Conservation (phyloP, 306 rosid species). For the Quercus mongolica region DNA sequence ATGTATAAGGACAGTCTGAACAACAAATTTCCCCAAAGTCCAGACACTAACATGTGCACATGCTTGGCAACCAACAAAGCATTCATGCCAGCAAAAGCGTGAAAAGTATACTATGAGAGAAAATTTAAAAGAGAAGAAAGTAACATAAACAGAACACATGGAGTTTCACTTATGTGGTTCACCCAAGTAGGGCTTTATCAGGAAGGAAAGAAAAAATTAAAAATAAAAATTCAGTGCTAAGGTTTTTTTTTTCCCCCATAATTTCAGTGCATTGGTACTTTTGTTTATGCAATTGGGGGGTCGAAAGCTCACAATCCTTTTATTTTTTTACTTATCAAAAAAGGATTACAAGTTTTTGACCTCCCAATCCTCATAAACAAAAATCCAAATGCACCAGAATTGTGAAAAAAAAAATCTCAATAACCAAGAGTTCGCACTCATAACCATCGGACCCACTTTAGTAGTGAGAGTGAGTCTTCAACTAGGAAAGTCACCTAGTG, state of each 20-base stretch:
- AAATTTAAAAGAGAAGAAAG: no score
- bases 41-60: neutral
- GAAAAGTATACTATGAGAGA: neutral
- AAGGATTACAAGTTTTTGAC: neutral
- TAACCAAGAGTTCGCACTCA: no score
- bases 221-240: no score
- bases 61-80: neutral
- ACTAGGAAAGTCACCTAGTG: neutral
- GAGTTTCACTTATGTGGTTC: neutral
- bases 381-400: no score
- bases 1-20: neutral
- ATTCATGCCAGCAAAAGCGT: neutral
- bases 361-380: neutral
- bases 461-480: neutral
- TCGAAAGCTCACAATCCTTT: no score
- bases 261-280: no score
- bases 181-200: no score
- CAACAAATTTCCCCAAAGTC: neutral
- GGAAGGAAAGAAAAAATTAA: no score
- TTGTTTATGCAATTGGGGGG: no score
- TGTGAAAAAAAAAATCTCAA: no score
- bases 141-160: neutral
- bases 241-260: no score
- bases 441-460: neutral
- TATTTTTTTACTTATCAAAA: no score